Evolutionary conservation across 495 filamentous ascomycete genomes (phyloP).

Genomic region (Penicillium tannophilum): DNA sequence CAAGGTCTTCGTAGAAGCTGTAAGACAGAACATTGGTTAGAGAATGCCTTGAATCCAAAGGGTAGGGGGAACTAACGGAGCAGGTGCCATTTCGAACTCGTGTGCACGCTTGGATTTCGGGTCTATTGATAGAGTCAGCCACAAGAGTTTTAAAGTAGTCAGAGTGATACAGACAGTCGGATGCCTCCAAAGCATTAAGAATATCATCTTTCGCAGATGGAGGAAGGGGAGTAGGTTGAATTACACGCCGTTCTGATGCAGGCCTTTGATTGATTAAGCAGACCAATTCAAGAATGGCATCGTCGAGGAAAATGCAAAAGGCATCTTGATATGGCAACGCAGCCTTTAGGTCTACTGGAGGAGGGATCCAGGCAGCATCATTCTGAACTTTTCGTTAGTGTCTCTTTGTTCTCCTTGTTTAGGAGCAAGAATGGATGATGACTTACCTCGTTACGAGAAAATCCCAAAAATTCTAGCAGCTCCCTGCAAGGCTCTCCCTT

Average conservation of each 20-base stretch:
- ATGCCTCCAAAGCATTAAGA: slow-evolving; percentile 48
- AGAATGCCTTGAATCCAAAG: background rate
- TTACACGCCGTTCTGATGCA: slow-evolving; percentile 43
- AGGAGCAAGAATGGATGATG: background rate
- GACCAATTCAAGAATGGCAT: slow-evolving; percentile 54
- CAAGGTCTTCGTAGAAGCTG: slow-evolving; percentile 49
- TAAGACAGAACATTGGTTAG: background rate
- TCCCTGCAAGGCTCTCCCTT: slow-evolving; percentile 57
- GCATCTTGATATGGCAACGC: slow-evolving; percentile 48
- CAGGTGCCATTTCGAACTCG: slow-evolving; percentile 40
- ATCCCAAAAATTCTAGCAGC: slow-evolving; percentile 66
- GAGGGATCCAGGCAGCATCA: slow-evolving; percentile 49
- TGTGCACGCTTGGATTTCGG: slow-evolving; percentile 29
- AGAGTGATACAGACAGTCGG: slow-evolving; percentile 43
- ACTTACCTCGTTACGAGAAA: slow-evolving; percentile 45
- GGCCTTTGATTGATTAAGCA: slow-evolving; percentile 49
- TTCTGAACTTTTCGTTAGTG: slow-evolving; percentile 29
- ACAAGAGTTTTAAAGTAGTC: background rate
- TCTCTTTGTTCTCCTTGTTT: background rate
- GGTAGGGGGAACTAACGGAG: slow-evolving; percentile 35
- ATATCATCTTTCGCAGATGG: slow-evolving; percentile 41
- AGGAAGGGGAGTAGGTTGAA: slow-evolving; percentile 33
- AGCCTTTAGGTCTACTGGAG: slow-evolving; percentile 37
- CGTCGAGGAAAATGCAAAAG: slow-evolving; percentile 53
- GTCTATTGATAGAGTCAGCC: slow-evolving; percentile 27